Base-by-base conservation (phyloP, 192 early-diverging fungal species). In the Coemansia sp. region DNA sequence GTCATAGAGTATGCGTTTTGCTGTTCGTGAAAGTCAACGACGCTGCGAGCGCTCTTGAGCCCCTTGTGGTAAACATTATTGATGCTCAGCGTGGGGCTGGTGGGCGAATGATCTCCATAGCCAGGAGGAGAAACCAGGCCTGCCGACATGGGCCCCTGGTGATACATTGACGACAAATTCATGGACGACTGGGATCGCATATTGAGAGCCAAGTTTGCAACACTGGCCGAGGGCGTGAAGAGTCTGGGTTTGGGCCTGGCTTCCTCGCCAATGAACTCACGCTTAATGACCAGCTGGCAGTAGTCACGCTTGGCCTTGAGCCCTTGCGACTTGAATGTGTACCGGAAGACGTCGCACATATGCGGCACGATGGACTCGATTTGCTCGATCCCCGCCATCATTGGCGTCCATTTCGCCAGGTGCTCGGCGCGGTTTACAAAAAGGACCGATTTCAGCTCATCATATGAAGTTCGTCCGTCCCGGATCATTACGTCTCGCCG, bases 211-310 rank as follows among this genome's bases (percentile, higher is more conserved):
- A 79, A 26, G 28, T 74, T 79, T 21, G 77, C 64, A 61, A 79
- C 67, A n/a, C 71, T 74, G 4, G 71, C 71, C 34, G 67, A 70
- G 3, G 77, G 77, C 51, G 77, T 79, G 34, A 74, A 79, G 2
- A 79, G 31, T n/a, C 77, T 8, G 1, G 77, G 77, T 68, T 74
- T 73, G 0, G 56, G 63, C 4, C 30, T 26, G 0, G 77, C 77
- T 0, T 29, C 45, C 3, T 70, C 64, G 13, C 77, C 77, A 18
- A 71, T 2, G 43, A 79, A 70, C 71, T 79, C 77, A 7, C 77
- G 53, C 68, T 67, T 73, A 2, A 79, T 43, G 0, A 79, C 71
- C 33, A 79, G 35, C 68, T 79, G 77, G 37, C 77, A 79, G 29
- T 79, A 79, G 34, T 79, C 77, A n/a, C 77, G 52, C 7, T 61